Evolutionary conservation across 345 rosid genomes (phyloP).

Genomic region (Salix koriyanagi): DNA sequence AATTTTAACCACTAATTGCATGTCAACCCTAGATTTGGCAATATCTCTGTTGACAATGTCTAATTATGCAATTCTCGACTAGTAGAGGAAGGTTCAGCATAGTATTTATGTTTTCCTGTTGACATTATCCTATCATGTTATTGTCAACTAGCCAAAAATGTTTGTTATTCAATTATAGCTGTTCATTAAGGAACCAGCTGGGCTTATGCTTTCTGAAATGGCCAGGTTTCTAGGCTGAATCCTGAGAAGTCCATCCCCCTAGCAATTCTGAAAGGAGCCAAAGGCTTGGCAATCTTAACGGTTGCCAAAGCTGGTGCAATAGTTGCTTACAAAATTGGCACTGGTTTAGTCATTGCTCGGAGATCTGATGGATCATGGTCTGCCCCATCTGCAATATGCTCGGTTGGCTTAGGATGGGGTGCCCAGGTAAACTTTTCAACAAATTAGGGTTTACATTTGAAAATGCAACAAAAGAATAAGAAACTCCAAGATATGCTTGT

Average conservation of each 20-base stretch:
- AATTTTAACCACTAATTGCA: not conserved
- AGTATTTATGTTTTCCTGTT: not conserved
- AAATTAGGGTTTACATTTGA: not conserved
- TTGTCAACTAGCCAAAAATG: not conserved
- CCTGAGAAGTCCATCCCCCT: slow-evolving; percentile 86
- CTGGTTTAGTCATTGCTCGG: slow-evolving; percentile 82
- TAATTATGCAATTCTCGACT: not conserved
- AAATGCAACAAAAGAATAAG: not conserved
- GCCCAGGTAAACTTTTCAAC: slow-evolving; percentile 64
- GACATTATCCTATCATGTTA: not conserved
- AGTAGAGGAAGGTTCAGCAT: not conserved
- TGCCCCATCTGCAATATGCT: slow-evolving; percentile 86
- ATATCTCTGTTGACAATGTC: not conserved
- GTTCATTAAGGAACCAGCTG: not conserved
- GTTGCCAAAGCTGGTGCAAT: slow-evolving; percentile 90
- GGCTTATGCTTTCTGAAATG: slow-evolving; percentile 7
- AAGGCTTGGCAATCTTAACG: slow-evolving; percentile 85
- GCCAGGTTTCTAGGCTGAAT: slow-evolving; percentile 65
- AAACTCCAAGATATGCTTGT: not conserved
- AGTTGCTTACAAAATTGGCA: slow-evolving; percentile 76
- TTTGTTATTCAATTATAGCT: not conserved
- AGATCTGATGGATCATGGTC: slow-evolving; percentile 94
- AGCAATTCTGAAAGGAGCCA: slow-evolving; percentile 71
- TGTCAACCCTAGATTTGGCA: not conserved
- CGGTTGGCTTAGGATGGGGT: slow-evolving; percentile 95